A percentile compares a stretch with the other conserved stretches of the same genome.
Evolutionary conservation across 2,329 filamentous ascomycete genomes (phyloP).

Genomic region (Graphilbum fragrans): DNA sequence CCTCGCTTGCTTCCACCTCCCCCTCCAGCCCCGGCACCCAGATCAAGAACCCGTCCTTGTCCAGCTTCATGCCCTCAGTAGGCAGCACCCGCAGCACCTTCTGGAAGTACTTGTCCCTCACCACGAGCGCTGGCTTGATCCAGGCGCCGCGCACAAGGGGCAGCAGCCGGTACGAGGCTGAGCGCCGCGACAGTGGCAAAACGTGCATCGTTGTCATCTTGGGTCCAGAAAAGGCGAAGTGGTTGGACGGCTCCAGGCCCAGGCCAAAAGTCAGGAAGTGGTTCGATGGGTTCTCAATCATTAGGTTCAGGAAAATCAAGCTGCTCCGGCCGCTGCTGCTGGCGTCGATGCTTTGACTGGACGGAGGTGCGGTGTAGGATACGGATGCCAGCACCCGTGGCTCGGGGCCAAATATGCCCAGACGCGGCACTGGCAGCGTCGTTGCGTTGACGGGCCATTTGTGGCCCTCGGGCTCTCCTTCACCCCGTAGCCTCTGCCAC

Average conservation of each 20-base stretch:
- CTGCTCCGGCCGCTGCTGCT: not conserved
- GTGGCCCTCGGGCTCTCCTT: conserved; percentile 4
- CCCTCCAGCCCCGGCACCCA: conserved; percentile 42
- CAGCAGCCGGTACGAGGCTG: conserved; percentile 62
- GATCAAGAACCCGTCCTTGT: conserved; percentile 54
- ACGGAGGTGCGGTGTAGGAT: conserved; percentile 24
- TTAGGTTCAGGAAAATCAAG: conserved; percentile 33
- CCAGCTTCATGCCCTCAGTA: conserved; percentile 60
- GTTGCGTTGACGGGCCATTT: conserved; percentile 41
- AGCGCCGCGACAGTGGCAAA: conserved; percentile 66
- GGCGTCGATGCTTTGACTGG: not conserved
- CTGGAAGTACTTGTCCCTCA: conserved; percentile 86
- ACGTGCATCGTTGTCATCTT: conserved; percentile 73
- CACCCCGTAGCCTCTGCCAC: conserved; percentile 52
- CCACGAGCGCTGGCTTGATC: conserved; percentile 60
- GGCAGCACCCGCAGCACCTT: conserved; percentile 75
- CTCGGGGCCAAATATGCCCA: conserved; percentile 70
- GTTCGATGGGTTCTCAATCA: conserved; percentile 84
- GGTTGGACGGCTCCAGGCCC: conserved; percentile 81
- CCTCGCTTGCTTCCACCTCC: conserved; percentile 7
- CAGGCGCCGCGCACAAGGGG: conserved; percentile 54
- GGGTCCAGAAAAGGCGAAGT: conserved; percentile 84
- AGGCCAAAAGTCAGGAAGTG: conserved; percentile 92
- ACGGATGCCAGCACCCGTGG: conserved; percentile 66
- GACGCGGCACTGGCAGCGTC: conserved; percentile 63